These are phyloP conservation scores for Ophiorrhiza pumila DNA, from an alignment of 257 asterid species.

Conservation along the genomic window DNA sequence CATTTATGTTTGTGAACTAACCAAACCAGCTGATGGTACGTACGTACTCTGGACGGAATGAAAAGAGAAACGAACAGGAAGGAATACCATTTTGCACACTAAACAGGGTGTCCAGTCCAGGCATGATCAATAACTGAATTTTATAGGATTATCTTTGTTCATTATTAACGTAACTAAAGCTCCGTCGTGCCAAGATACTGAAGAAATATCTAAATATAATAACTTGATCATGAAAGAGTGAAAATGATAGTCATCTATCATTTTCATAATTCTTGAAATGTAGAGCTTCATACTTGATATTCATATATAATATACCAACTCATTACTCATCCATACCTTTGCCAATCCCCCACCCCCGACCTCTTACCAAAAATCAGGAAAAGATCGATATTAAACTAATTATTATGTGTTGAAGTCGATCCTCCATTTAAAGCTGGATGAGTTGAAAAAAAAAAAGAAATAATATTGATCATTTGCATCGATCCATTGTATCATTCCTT, in stretches of 20 bases:
- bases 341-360: no score
- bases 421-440: conserved; percentile 3
- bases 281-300: no score
- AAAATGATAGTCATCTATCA: no score
- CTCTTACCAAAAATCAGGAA: not conserved
- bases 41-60: no score
- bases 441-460: conserved; percentile 10
- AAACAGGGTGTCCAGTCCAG: no score
- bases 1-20: not conserved
- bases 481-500: conserved; percentile 4
- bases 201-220: not conserved
- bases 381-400: not conserved
- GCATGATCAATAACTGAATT: no score
- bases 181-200: not conserved
- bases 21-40: not conserved
- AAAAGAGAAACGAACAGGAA: not conserved
- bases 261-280: no score
- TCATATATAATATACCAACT: no score
- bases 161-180: not conserved
- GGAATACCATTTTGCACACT: no score
- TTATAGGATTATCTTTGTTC: no score
- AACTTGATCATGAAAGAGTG: not conserved
- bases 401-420: not conserved
- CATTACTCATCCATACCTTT: no score
- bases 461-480: conserved; percentile 11